These are phyloP conservation scores for Pneumocystis carinii DNA, from an alignment of 1,139 yeast species.

Conservation along the genomic window DNA sequence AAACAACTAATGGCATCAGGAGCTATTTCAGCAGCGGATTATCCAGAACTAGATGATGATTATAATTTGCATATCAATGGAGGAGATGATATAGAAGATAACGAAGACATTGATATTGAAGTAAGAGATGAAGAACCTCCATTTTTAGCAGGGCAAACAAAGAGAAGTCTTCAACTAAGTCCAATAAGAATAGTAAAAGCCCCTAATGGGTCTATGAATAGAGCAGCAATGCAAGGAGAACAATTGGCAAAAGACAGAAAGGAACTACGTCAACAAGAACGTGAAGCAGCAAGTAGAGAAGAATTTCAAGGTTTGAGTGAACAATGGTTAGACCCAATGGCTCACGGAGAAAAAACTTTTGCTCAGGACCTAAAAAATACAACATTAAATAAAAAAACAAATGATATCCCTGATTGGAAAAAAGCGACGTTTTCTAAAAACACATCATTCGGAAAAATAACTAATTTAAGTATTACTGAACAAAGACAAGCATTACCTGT, in stretches of 20 bases:
- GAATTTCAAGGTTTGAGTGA: constrained; percentile 17
- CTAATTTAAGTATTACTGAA: constrained; percentile 40
- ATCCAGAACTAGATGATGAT: constrained; percentile 52
- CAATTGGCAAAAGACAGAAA: constrained; percentile 48
- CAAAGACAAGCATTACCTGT: constrained; percentile 67
- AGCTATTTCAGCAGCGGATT: constrained; percentile 50
- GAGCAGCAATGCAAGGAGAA: constrained; percentile 71
- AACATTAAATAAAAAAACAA: constrained; percentile 12
- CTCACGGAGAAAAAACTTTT: constrained; percentile 12
- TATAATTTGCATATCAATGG: constrained; percentile 23
- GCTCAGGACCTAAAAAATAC: constrained; percentile 17
- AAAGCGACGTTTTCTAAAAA: constrained; percentile 27
- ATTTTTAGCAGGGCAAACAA: constrained; percentile 47
- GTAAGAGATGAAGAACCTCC: constrained; percentile 54
- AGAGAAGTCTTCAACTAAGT: constrained; percentile 31
- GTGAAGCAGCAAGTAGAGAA: constrained; percentile 18
- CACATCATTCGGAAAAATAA: constrained; percentile 40
- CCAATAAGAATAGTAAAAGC: constrained; percentile 48
- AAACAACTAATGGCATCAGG: constrained; percentile 73
- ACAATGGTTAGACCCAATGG: constrained; percentile 17
- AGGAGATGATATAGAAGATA: constrained; percentile 29
- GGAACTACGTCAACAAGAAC: constrained; percentile 39
- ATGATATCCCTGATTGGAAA: constrained; percentile 34
- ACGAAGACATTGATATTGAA: constrained; percentile 57
- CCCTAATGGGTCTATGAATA: constrained; percentile 64